Conservation (phyloP, 164 flowering plant genomes). For the Annona squamosa region DNA sequence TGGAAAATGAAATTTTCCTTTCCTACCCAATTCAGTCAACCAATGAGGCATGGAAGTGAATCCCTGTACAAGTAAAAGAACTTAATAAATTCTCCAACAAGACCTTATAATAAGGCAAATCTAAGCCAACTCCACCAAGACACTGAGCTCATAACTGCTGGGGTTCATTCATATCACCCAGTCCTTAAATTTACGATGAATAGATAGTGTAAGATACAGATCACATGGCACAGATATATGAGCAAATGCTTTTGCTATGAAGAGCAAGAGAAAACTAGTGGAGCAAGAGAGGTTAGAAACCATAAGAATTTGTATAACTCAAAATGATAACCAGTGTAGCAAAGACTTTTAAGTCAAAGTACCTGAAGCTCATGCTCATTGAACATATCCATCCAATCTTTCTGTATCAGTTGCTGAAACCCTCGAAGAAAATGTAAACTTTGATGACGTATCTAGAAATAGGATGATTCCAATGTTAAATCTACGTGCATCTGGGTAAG, state of each 20-base stretch:
- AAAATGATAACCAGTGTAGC: conserved; percentile 1
- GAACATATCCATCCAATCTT: conserved; percentile 96
- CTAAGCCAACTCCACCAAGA: too few relatives aligned
- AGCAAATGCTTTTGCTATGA: not conserved
- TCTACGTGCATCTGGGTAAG: not conserved
- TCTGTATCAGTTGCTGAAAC: conserved; percentile 83
- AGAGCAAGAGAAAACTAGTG: not conserved
- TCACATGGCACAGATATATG: not conserved
- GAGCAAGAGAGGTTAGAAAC: not conserved
- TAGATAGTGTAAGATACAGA: not conserved
- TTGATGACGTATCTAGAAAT: conserved; percentile 79
- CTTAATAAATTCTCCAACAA: too few relatives aligned
- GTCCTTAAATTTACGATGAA: too few relatives aligned
- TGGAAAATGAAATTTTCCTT: too few relatives aligned
- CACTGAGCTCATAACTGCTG: too few relatives aligned
- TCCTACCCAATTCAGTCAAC: too few relatives aligned
- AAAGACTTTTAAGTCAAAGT: not conserved
- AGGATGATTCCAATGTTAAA: not conserved
- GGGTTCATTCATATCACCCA: too few relatives aligned
- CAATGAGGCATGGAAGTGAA: too few relatives aligned
- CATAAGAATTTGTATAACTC: not conserved
- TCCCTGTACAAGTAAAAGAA: too few relatives aligned
- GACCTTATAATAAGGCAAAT: too few relatives aligned
- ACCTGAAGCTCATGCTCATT: conserved; percentile 99
- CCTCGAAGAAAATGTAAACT: conserved; percentile 89